A percentile compares a stretch with the other conserved stretches of the same genome.
Evolutionary conservation across 805 yeast species (phyloP).

Genomic region (Danielia reshetovae): DNA sequence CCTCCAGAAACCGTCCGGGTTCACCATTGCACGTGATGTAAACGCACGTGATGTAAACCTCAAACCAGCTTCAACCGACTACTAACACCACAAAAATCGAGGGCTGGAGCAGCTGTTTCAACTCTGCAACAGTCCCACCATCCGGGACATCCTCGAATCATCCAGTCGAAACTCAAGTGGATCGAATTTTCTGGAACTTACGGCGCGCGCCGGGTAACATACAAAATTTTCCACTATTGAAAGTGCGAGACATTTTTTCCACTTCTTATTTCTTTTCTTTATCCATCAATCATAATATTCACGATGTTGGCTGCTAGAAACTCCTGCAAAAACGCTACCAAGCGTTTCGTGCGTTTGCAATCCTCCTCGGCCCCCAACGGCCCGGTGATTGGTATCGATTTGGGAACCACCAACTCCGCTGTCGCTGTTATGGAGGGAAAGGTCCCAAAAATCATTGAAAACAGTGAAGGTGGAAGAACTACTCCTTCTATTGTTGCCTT

Average conservation of each 20-base stretch:
- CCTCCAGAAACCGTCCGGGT: too few species aligned
- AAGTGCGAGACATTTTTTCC: slow-evolving; percentile 1
- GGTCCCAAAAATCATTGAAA: slow-evolving; percentile 73
- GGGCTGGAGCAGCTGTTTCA: too few species aligned
- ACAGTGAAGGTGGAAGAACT: slow-evolving; percentile 60
- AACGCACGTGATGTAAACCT: too few species aligned
- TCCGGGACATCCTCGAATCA: too few species aligned
- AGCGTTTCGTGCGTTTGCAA: slow-evolving; percentile 27
- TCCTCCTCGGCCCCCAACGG: slow-evolving; percentile 27
- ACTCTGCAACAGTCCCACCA: too few species aligned
- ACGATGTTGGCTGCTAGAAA: slow-evolving; percentile 43
- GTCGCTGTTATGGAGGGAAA: slow-evolving; percentile 82
- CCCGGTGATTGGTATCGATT: slow-evolving; percentile 78
- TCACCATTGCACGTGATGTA: too few species aligned
- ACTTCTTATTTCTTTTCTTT: slow-evolving; percentile 1
- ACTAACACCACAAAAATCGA: too few species aligned
- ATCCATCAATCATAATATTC: slow-evolving; percentile 1
- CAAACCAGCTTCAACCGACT: too few species aligned
- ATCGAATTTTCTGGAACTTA: slow-evolving; percentile 18
- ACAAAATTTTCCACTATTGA: slow-evolving; percentile 14
- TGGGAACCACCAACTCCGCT: slow-evolving; percentile 89
- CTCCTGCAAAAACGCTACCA: slow-evolving; percentile 33
- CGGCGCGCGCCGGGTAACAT: slow-evolving; percentile 21
- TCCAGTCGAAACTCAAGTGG: too few species aligned
- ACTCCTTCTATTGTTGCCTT: slow-evolving; percentile 95